Percentiles rank a stretch among this genome's conserved stretches.
Evolutionary conservation across 345 rosid genomes (phyloP).

Genomic region (Orychophragmus violaceus): DNA sequence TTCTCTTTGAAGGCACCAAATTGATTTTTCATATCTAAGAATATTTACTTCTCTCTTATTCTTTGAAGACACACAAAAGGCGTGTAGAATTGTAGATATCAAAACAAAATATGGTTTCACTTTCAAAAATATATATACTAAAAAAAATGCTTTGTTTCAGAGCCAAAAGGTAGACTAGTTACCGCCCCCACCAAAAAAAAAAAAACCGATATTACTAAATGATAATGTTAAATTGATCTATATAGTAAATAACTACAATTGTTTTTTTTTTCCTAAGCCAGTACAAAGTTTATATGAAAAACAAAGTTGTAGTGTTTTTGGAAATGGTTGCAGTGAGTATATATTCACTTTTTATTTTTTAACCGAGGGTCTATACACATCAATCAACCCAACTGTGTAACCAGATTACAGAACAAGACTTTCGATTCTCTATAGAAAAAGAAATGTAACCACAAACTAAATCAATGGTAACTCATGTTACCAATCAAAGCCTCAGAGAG

Average conservation of each 20-base stretch:
- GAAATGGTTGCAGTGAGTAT: neutral
- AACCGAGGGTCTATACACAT: neutral
- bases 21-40: constrained; percentile 20
- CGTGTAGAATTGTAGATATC: too few relatives aligned
- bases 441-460: neutral
- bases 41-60: constrained; percentile 19
- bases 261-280: neutral
- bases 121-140: neutral
- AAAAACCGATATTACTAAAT: neutral
- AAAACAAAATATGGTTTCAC: neutral
- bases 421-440: neutral
- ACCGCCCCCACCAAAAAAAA: neutral
- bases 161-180: neutral
- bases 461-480: neutral
- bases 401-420: constrained; percentile 1
- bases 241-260: neutral
- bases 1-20: constrained; percentile 24
- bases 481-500: neutral
- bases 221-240: neutral
- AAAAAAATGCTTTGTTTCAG: neutral
- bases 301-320: neutral
- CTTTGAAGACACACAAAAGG: too few relatives aligned
- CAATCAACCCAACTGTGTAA: constrained; percentile 9
- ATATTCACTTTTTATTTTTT: neutral
- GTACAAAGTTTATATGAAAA: neutral